Base-by-base conservation (phyloP, 148 eudicot species). In the Rhododendron griersonianum region DNA sequence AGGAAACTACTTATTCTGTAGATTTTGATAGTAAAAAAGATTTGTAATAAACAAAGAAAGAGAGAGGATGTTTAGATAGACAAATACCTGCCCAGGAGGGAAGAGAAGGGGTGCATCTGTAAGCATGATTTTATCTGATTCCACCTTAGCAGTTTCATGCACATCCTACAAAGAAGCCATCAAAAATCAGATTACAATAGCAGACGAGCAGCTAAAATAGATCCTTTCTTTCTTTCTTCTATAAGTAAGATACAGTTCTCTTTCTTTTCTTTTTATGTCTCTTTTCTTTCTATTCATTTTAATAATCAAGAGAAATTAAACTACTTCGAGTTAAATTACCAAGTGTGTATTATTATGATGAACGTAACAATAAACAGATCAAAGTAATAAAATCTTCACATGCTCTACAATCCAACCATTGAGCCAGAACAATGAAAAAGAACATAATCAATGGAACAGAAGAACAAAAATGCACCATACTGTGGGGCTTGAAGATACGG, bases 11-110 rank as follows among this genome's bases (percentile, higher is more conserved):
- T 55, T 15, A 14, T 53, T 55, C 1, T 1, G 5, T 55, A 16
- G 61, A 55, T 55, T 55, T 55, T 55, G 61, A 55, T 5, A 55
- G 7, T 55, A 55, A 18, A 55, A 51, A 55, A 55, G 61, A 55
- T 55, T 55, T 55, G 61, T 14, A 55, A 55, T 18, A 55, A 55
- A 55, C 61, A 55, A 18, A 55, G 23, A 16, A 16, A 18, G 21
- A 55, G 61, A 55, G 21, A 55, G 61, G 61, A 55, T 14, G 85
- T 28, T 69, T 45, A n/a, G 73, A 83, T 69, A 18, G 61, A 67
- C 9, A 55, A 87, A 47, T 89, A 97, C 99, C 99, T 97, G 99
- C 84, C 98, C 99, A 82, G 99, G 99, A 81, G 99, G 92, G 85
- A 94, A 95, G 50, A 95, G 88, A 90, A 96, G 99, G 25, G 95